A percentile compares a stretch with the other conserved stretches of the same genome.
Evolutionary conservation across 2,329 filamentous ascomycete species (phyloP).

Genomic region (Cordyceps farinosa): DNA sequence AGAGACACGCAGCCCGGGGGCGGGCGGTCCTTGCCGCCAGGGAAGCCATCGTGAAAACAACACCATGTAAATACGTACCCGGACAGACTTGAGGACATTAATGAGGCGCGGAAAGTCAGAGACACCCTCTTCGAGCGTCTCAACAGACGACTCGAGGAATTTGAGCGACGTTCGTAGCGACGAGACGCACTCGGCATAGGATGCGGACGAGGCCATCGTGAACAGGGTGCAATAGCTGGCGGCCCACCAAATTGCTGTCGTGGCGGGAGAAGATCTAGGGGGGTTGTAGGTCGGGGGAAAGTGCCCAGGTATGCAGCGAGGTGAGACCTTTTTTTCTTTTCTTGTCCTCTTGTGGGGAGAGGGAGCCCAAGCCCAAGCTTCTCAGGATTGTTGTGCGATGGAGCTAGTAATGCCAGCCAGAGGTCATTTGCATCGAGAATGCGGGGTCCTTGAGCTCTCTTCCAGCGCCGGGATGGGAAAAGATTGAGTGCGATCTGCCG

Average conservation of each 20-base stretch:
- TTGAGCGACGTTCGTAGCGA: conserved; percentile 58
- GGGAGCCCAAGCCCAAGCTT: not conserved
- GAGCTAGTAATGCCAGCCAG: not conserved
- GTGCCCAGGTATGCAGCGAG: not conserved
- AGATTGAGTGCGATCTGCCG: not conserved
- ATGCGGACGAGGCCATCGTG: conserved; percentile 28
- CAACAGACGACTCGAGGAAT: conserved; percentile 58
- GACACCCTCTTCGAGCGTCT: conserved; percentile 53
- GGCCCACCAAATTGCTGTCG: conserved; percentile 16
- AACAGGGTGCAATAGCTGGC: conserved; percentile 6
- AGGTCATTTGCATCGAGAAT: conserved; percentile 11
- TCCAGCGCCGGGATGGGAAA: conserved; percentile 4
- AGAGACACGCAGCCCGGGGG: not conserved
- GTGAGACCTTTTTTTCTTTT: conserved; percentile 4
- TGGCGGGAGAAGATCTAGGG: conserved; percentile 3
- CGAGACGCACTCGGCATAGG: conserved; percentile 56
- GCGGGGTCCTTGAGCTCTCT: not conserved
- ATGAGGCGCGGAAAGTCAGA: conserved; percentile 55
- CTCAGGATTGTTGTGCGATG: conserved; percentile 5
- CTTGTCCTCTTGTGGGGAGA: not conserved
- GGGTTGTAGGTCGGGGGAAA: not conserved
- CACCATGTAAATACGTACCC: conserved; percentile 39
- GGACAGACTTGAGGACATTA: conserved; percentile 54
- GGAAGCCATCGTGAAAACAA: conserved; percentile 16
- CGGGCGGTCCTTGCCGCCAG: not conserved